Conservation (phyloP, 495 filamentous ascomycete species). For the Xanthoparmelia taractica region DNA sequence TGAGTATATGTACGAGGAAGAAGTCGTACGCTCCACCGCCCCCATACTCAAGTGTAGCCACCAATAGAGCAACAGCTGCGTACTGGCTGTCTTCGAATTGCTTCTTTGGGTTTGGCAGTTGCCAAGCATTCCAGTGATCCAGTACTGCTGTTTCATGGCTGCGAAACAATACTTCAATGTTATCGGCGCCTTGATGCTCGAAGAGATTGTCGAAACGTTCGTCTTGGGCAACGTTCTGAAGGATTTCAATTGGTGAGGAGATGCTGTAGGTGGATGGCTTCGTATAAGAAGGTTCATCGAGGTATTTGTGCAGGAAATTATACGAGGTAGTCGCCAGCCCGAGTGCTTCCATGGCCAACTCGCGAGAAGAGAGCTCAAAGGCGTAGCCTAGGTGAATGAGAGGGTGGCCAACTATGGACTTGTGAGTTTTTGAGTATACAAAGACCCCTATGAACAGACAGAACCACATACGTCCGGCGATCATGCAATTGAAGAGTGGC, state of each 20-base stretch:
- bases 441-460: background rate
- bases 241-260: conserved; percentile 51
- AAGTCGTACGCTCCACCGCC: conserved; percentile 59
- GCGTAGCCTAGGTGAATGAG: conserved; percentile 83
- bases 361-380: conserved; percentile 62
- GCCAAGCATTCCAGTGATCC: conserved; percentile 78
- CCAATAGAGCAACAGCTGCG: conserved; percentile 63
- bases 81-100: conserved; percentile 74
- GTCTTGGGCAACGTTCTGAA: conserved; percentile 43
- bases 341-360: conserved; percentile 72
- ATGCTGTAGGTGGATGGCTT: conserved; percentile 32
- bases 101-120: conserved; percentile 47
- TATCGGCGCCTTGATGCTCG: conserved; percentile 42
- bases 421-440: background rate
- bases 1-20: conserved; percentile 73
- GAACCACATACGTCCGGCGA: conserved; percentile 55
- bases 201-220: conserved; percentile 44
- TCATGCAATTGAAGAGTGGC: conserved; percentile 64
- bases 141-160: conserved; percentile 54
- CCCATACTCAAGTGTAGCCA: conserved; percentile 45
- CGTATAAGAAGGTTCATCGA: conserved; percentile 50
- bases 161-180: conserved; percentile 54
- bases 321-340: conserved; percentile 55
- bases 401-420: conserved; percentile 60
- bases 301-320: conserved; percentile 62